These are phyloP conservation scores for Bonia amplexicaulis DNA, from an alignment of 176 grass and related monocot genomes.

Conservation along the genomic window DNA sequence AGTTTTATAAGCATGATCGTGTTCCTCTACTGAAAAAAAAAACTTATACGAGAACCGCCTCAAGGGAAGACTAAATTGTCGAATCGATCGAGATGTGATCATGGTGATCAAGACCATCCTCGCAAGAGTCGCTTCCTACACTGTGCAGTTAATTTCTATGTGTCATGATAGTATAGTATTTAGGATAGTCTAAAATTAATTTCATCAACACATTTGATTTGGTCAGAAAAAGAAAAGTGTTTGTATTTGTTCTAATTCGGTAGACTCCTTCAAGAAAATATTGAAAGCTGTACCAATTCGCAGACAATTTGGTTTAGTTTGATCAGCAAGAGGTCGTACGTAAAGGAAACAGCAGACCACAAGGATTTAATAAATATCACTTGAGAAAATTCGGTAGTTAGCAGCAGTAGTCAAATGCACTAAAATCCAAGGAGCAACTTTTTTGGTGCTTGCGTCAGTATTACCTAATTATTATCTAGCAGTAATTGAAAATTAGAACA, in stretches of 20 bases:
- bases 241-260: not conserved
- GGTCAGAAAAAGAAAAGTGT: no score
- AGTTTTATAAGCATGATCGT: not conserved
- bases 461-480: not conserved
- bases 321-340: not conserved
- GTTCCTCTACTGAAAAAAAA: not conserved
- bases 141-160: no score
- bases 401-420: not conserved
- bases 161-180: no score
- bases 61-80: not conserved
- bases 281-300: not conserved
- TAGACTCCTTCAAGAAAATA: not conserved
- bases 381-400: not conserved
- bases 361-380: not conserved
- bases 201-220: no score
- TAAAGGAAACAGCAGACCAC: not conserved
- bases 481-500: not conserved
- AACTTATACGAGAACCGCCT: not conserved
- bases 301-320: not conserved
- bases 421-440: slow-evolving; percentile 15
- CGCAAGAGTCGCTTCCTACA: no score
- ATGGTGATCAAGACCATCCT: no score
- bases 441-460: not conserved
- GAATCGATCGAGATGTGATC: not conserved
- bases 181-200: no score